Conservation (phyloP, 768 basidiomycete species). For the Trametes cubensis region DNA sequence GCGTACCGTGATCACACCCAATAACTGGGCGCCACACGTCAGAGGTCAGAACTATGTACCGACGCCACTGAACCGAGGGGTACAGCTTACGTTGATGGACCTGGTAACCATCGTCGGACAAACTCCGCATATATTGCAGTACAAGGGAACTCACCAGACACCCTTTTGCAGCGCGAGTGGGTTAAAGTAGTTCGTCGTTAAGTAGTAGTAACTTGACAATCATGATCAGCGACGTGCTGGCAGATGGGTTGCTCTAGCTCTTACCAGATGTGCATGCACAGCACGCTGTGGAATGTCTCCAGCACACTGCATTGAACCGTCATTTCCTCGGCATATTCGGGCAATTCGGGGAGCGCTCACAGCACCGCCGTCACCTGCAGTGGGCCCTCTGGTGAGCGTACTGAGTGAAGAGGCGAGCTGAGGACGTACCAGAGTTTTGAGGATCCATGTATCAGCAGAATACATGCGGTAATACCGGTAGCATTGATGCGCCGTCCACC, state of each 20-base stretch:
- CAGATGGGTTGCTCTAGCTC: background rate
- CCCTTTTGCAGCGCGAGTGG: constrained; percentile 1
- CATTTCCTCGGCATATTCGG: background rate
- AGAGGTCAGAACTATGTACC: background rate
- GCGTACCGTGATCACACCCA: constrained; percentile 18
- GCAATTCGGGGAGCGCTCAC: background rate
- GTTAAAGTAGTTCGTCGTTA: constrained; percentile 15
- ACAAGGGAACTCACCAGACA: constrained; percentile 6
- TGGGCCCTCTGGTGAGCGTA: too few species aligned
- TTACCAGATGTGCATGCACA: constrained; percentile 18
- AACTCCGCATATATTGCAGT: background rate
- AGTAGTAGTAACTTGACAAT: constrained; percentile 12
- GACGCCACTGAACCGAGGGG: background rate
- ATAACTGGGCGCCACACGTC: background rate
- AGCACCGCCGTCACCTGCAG: constrained; percentile 6
- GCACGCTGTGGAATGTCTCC: constrained; percentile 15
- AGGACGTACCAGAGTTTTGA: constrained; percentile 5
- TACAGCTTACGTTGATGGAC: constrained; percentile 13
- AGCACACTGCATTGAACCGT: background rate
- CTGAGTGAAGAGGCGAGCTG: too few species aligned
- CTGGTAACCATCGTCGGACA: constrained; percentile 2
- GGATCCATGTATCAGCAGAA: background rate
- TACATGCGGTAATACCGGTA: constrained; percentile 15
- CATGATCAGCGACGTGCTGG: too few species aligned
- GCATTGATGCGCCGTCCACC: constrained; percentile 17